Base-by-base conservation (phyloP, 2,329 filamentous ascomycete species). In the Emmonsia crescens region DNA sequence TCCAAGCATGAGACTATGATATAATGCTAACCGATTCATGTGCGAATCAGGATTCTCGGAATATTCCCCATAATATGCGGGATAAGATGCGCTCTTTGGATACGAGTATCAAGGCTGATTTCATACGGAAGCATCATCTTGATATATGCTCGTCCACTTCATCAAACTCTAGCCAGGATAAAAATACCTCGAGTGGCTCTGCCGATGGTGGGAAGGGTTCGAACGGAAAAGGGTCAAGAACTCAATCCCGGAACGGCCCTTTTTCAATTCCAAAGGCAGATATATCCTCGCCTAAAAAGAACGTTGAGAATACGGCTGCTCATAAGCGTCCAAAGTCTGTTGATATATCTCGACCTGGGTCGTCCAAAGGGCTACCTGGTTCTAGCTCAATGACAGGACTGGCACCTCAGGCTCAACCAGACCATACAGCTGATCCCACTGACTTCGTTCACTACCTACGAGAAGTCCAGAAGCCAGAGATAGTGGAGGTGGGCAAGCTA, bases 51-150 rank as follows among this genome's bases (percentile, higher is more conserved):
- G 91, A 96, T 72, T 86, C 92, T 21, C 84, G 93, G 65, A 96
- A 97, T 69, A 96, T 97, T 60, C 92, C 93, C 2, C 89, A 95
- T 70, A 89, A 96, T 66, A 91, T 96, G 80, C 83, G 93, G 61
- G 91, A 93, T 74, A 95, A 95, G 77, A 96, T 99, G 91, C 85
- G 93, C 54, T 92, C 87, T 61, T 79, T 99, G 63, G 91, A 89
- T 65, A 83, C 90, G 66, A 88, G 89, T 42, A 92, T 97, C 78
- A 99, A 99, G 76, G 89, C 91, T 72, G 92, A 97, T 71, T 95
- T 99, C 69, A 91, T 97, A 68, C 87, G 88, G 60, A 92, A 96
- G 73, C 89, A 89, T 80, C 85, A 89, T 80, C 85, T 84, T 6
- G 88, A 88, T 72, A 86, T 82, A 75, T 78, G 71, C 69, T 76